Base-by-base conservation (phyloP, 2,329 filamentous ascomycete genomes). In the Colletotrichum karsti region DNA sequence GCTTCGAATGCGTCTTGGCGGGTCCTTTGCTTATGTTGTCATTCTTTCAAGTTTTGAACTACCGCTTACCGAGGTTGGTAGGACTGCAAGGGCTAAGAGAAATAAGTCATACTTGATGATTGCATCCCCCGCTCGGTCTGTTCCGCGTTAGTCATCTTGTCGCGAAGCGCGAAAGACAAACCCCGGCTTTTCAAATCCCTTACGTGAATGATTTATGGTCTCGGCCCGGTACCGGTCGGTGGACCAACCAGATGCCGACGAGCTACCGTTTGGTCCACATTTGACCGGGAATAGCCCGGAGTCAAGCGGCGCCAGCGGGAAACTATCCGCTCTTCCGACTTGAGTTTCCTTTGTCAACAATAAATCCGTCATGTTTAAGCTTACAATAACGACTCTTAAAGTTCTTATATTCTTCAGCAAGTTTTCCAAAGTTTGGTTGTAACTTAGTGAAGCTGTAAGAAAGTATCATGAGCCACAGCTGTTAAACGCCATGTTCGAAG, bases 181-280 rank as follows among this genome's bases (percentile, higher is more conserved):
- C 26, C 54, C 39, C 54, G 54, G 42, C 42, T 13, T n/a, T 39
- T 61, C 59, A 13, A 37, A 15, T 28, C 22, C 15, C 20, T 44
- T 24, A 39, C 30, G 44, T 42, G 44, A 41, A 50, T 6, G 22
- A 37, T 20, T 26, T 44, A 20, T n/a, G 20, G 46, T 67, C 26
- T 53, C 13, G 22, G 24, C n/a, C 60, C 64, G 64, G 64, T 64
- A 54, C 59, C 60, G 64, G 44, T 22, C 53, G 64, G 51, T 51
- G 37, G 44, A 55, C 59, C 37, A 64, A 58, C 53, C 60, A 67
- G 22, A 18, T 51, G 63, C 63, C 62, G 62, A 65, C 26, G 15
- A 12, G 28, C 24, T 46, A n/a, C 62, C 39, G 18, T 28, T 15
- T 26, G n/a, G 22, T 22, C 35, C 37, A 41, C n/a, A 50, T 15